Base-by-base conservation (phyloP, 129 eudicot species). In the Helichrysum umbraculigerum region DNA sequence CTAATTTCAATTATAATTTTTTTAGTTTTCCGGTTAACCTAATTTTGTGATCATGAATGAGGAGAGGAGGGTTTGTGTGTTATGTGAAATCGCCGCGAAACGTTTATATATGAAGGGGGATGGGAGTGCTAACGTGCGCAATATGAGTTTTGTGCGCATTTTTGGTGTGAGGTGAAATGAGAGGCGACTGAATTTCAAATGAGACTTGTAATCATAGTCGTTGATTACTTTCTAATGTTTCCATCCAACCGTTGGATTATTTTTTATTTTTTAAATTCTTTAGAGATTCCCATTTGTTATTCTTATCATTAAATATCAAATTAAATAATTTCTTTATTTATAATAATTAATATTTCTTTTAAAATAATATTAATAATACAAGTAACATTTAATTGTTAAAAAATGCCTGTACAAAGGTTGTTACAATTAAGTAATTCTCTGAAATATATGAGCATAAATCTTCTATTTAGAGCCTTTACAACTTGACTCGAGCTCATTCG, bases 41-140 rank as follows among this genome's bases (percentile, higher is more conserved):
- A 47, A 47, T 47, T 47, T 47, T 14, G n/a, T 47, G 54, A 47
- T 47, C 54, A 47, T 14, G 54, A 47, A 47, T 12, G 54, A 47
- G 54, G 54, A 47, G 54, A 47, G 54, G 54, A 47, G n/a, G 54
- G 54, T 47, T 14, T 76, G 68, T 17, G 74, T 41, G 32, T 21
- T 72, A 30, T 73, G 78, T 73, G 61, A 77, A 85, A 68, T 85
- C 81, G 81, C 85, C 88, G 88, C 84, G 84, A 81, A 83, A 78
- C 66, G 71, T 66, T 81, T 72, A 81, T 77, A 78, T 66, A 68
- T 59, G 74, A 86, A 79, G 78, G 78, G 44, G 80, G 41, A 0
- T 19, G 34, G 60, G 19, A 64, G 52, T 80, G 79, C 84, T 80
- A 80, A 76, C 50, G 78, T 80, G 69, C 82, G 84, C 82, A 34